Percentiles rank a stretch among this genome's conserved stretches.
Conservation (phyloP, 2,329 filamentous ascomycete species). For the Sarocladium strictum region DNA sequence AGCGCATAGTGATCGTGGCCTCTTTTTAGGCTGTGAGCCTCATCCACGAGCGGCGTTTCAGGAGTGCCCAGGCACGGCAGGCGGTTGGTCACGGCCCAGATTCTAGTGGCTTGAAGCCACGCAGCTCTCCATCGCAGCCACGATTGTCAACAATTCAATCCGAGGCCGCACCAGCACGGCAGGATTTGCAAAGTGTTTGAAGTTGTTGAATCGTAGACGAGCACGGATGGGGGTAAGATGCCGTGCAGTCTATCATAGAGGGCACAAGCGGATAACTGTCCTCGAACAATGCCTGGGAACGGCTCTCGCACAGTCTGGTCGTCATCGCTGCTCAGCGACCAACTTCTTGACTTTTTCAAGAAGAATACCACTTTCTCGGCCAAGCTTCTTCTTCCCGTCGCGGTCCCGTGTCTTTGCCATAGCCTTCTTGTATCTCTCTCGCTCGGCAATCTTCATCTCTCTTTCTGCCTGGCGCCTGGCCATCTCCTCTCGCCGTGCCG, state of each 20-base stretch:
- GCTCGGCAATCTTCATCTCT: constrained; percentile 58
- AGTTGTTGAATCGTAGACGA: background rate
- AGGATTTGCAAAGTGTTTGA: background rate
- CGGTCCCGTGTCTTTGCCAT: constrained; percentile 70
- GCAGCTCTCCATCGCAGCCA: background rate
- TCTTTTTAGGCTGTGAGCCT: constrained; percentile 1
- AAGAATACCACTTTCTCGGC: constrained; percentile 71
- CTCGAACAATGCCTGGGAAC: background rate
- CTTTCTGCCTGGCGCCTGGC: constrained; percentile 54
- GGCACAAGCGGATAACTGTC: background rate
- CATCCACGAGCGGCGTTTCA: background rate
- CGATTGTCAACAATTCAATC: background rate
- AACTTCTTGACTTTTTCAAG: constrained; percentile 73
- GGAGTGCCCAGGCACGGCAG: background rate
- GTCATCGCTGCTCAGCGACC: constrained; percentile 34
- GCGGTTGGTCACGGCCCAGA: background rate
- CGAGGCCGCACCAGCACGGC: background rate
- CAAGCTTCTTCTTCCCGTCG: constrained; percentile 72
- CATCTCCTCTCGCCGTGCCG: constrained; percentile 35
- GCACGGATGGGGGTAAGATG: background rate
- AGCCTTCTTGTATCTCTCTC: constrained; percentile 57
- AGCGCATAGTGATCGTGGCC: background rate
- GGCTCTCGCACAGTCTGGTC: background rate
- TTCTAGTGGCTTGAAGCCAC: background rate
- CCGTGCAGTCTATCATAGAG: background rate